Conservation (phyloP, 1,139 yeast genomes). For the Lodderomyces pseudojiufengensis region DNA sequence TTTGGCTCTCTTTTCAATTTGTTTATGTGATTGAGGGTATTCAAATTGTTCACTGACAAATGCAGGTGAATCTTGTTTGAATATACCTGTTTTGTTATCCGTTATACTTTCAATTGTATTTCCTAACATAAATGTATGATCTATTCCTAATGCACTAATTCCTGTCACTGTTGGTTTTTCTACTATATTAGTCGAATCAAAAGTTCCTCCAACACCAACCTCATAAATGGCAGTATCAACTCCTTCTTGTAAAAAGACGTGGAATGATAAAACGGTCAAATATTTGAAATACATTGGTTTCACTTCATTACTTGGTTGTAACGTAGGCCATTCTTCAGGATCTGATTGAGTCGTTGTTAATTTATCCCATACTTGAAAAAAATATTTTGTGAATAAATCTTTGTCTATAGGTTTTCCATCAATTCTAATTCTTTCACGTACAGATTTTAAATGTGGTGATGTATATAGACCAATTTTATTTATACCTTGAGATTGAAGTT, state of each 20-base stretch:
- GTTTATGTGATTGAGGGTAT: conserved; percentile 47
- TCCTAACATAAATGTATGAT: conserved; percentile 88
- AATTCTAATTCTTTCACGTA: conserved; percentile 86
- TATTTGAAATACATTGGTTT: conserved; percentile 94
- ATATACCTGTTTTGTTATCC: conserved; percentile 95
- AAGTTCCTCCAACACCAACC: conserved; percentile 98
- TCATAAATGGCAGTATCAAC: conserved; percentile 93
- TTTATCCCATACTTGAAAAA: conserved; percentile 90
- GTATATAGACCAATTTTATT: conserved; percentile 83
- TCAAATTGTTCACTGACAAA: conserved; percentile 58
- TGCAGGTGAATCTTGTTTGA: conserved; percentile 66
- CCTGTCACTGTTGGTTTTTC: conserved; percentile 82
- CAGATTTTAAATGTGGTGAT: conserved; percentile 92
- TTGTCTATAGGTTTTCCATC: conserved; percentile 84
- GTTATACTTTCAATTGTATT: conserved; percentile 85
- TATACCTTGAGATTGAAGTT: conserved; percentile 22
- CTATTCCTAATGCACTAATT: conserved; percentile 83
- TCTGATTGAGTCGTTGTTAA: conserved; percentile 60
- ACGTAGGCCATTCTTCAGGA: conserved; percentile 59
- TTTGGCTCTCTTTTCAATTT: conserved; percentile 57
- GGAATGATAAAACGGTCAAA: conserved; percentile 84
- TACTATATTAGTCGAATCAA: conserved; percentile 89
- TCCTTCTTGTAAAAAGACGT: conserved; percentile 80
- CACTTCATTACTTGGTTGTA: conserved; percentile 56
- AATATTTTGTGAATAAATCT: conserved; percentile 76